phyloP scores from a whole-genome alignment of 2,329 filamentous ascomycete genomes.

The Talaromyces atroroseus region DNA sequence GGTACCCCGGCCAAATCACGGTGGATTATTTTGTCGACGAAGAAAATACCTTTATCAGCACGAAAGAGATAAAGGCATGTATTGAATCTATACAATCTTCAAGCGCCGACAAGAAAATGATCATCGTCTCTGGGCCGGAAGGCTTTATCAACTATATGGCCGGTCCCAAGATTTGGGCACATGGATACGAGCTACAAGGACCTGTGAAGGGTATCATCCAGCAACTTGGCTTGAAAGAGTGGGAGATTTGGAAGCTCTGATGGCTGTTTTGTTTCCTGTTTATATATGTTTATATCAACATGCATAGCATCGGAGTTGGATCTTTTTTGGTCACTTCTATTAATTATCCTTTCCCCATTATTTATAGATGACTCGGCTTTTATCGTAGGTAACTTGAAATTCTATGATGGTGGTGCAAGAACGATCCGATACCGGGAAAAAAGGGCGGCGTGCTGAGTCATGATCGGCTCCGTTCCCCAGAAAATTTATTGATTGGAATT shows the following conservation, averaged over 20 bases:
- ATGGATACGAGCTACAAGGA: slow-evolving; percentile 69
- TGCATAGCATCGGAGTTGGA: slow-evolving; percentile 13
- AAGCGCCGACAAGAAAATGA: slow-evolving; percentile 40
- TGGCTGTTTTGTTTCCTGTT: neutral
- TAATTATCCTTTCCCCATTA: neutral
- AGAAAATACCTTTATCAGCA: slow-evolving; percentile 62
- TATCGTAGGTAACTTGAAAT: no score
- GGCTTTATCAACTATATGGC: slow-evolving; percentile 80
- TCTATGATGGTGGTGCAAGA: no score
- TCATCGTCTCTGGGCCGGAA: slow-evolving; percentile 86
- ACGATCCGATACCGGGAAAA: slow-evolving; percentile 13
- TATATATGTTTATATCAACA: neutral
- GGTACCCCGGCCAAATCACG: slow-evolving; percentile 52
- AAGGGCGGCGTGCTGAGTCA: slow-evolving; percentile 7
- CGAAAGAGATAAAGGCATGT: slow-evolving; percentile 42
- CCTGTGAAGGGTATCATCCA: slow-evolving; percentile 64
- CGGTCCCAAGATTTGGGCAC: slow-evolving; percentile 70
- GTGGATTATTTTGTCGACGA: slow-evolving; percentile 80
- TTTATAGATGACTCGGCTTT: neutral
- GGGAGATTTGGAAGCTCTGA: slow-evolving; percentile 57
- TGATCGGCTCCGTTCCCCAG: slow-evolving; percentile 13
- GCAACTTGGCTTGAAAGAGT: slow-evolving; percentile 52
- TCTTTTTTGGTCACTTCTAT: neutral
- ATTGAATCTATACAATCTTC: slow-evolving; percentile 20
- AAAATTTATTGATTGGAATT: slow-evolving; percentile 12